Evolutionary conservation across 2,329 filamentous ascomycete genomes (phyloP), one percentile per base, ranked within the genome.

Genomic region (Aspergillus japonicus): DNA sequence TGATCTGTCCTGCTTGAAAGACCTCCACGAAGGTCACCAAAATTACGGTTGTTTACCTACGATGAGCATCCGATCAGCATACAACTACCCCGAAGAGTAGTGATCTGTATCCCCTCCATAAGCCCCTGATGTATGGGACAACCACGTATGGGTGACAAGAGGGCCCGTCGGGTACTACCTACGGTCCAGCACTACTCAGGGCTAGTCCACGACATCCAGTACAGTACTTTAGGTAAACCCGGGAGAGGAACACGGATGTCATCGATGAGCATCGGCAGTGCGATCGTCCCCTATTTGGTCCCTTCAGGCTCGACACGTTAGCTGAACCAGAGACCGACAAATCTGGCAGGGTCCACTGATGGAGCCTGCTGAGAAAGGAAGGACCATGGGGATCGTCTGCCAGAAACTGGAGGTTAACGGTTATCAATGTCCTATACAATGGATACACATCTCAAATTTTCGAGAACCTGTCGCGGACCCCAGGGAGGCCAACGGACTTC

Each of bases 341-440:
- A 58, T 26, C 48, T 49, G n/a, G 23, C 48, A 49, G 59, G 67
- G 62, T 63, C 70, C 71, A 73, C 71, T 69, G 69, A 71, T 71
- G 65, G 60, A 61, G 65, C 51, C 56, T 62, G 62, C 66, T 54
- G 58, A 65, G 61, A 55, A 62, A 47, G 68, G 57, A 69, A 69
- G 59, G 54, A 29, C 52, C 51, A 14, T 50, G 62, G 33, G 54
- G 61, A 66, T 65, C 63, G 50, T 58, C 59, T 63, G 62, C 65
- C 59, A 63, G 64, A 68, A 64, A 57, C 61, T 51, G 60, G 54
- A 35, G 44, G n/a, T 21, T 11, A 60, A 55, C 54, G 61, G 51
- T 61, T 56, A 57, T 58, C 58, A 61, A 24, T 23, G 23, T 47
- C 24, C 57, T 16, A 19, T 16, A n/a, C 39, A 8, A 19, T 16